Evolutionary conservation across 176 grass and related monocot species (phyloP).

Genomic region (Tillandsia fasciculata): DNA sequence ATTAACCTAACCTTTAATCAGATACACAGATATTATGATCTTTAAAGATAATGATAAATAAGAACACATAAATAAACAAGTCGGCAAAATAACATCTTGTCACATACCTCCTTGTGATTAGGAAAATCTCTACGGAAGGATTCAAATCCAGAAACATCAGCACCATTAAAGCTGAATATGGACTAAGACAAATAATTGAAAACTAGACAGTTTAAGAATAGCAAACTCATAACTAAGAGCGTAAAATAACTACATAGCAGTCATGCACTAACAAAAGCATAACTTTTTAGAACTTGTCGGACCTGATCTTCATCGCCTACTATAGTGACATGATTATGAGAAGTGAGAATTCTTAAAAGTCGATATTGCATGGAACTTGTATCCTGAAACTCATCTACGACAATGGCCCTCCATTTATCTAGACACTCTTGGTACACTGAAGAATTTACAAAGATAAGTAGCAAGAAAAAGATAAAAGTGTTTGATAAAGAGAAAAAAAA

Average conservation of each 20-base stretch:
- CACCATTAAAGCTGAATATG: conserved; percentile 99
- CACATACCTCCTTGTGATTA: conserved; percentile 69
- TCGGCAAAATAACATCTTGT: neutral
- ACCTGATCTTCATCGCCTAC: conserved; percentile 99
- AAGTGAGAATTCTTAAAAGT: conserved; percentile 71
- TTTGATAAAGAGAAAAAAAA: conserved; percentile 7
- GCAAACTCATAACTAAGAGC: neutral
- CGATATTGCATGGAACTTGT: conserved; percentile 92
- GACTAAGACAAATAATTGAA: conserved; percentile 46
- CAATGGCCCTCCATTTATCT: conserved; percentile 72
- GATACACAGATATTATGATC: conserved; percentile 10
- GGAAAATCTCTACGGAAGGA: conserved; percentile 91
- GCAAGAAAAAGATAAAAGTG: conserved; percentile 13
- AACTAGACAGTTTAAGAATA: neutral
- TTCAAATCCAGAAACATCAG: conserved; percentile 83
- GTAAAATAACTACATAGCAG: conserved; percentile 3
- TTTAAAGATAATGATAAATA: conserved; percentile 10
- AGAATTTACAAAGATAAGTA: conserved; percentile 3
- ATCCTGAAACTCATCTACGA: conserved; percentile 98
- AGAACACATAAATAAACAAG: conserved; percentile 7
- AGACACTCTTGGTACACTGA: conserved; percentile 68
- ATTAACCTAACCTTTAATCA: conserved; percentile 74
- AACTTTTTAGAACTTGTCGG: conserved; percentile 15
- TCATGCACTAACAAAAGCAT: neutral
- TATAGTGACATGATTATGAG: conserved; percentile 81